Conservation (phyloP, 306 rosid species). For the Dalbergia cultrata region DNA sequence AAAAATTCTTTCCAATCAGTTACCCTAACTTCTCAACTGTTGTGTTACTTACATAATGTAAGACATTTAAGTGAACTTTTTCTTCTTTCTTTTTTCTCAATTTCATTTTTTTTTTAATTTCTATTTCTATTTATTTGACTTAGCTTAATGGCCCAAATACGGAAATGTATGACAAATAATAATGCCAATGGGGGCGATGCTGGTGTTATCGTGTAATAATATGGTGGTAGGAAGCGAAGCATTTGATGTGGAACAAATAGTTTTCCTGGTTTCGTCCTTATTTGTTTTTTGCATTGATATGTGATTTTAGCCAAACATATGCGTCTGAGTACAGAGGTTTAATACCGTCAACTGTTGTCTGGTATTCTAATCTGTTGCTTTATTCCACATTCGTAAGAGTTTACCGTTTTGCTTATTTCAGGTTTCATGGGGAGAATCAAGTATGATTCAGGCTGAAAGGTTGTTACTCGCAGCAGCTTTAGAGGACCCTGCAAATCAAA, state of each 20-base stretch:
- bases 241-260: constrained; percentile 10
- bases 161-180: neutral
- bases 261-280: neutral
- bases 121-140: neutral
- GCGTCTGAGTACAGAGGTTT: constrained; percentile 12
- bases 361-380: constrained; percentile 9
- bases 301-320: neutral
- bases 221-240: neutral
- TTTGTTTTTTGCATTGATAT: neutral
- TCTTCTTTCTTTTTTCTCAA: too few species aligned
- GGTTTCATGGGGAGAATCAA: constrained; percentile 75
- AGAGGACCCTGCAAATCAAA: constrained; percentile 90
- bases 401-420: constrained; percentile 33
- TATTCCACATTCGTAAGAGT: constrained; percentile 22
- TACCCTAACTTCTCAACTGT: neutral
- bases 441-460: constrained; percentile 65
- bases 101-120: neutral
- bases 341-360: neutral
- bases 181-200: neutral
- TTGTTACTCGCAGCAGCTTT: constrained; percentile 70
- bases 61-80: neutral
- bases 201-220: neutral
- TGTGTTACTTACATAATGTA: constrained; percentile 23
- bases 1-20: neutral
- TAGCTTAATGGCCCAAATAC: neutral